phyloP scores from a whole-genome alignment of 208 protist species.

The Leishmania tarentolae region DNA sequence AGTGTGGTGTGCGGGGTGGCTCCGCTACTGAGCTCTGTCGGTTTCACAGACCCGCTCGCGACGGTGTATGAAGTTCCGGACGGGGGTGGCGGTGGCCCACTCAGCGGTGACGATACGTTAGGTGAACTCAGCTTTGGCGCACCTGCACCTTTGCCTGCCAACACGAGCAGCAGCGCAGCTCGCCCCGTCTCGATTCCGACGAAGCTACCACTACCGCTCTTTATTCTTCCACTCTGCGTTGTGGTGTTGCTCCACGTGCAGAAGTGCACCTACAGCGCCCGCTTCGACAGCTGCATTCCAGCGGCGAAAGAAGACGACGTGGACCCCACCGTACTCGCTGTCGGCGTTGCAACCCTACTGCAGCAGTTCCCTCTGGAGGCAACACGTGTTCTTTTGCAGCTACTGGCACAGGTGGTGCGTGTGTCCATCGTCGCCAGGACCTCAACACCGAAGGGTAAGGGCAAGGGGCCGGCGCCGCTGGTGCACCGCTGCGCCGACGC shows the following conservation, averaged over 20 bases:
- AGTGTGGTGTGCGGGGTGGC: slow-evolving; percentile 18
- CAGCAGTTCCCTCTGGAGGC: slow-evolving; percentile 93
- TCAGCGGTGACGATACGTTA: not conserved
- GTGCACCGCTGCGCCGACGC: slow-evolving; percentile 16
- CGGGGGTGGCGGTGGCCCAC: not conserved
- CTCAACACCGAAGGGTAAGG: not conserved
- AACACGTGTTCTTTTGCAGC: slow-evolving; percentile 75
- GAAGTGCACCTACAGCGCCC: slow-evolving; percentile 60
- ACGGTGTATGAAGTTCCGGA: slow-evolving; percentile 23
- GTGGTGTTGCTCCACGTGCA: slow-evolving; percentile 68
- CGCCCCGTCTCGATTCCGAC: slow-evolving; percentile 32
- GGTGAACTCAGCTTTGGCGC: not conserved
- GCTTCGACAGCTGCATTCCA: slow-evolving; percentile 57
- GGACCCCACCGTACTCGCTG: slow-evolving; percentile 87
- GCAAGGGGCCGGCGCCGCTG: slow-evolving; percentile 17
- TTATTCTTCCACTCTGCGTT: slow-evolving; percentile 83
- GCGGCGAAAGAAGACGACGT: slow-evolving; percentile 50
- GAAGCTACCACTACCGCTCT: slow-evolving; percentile 48
- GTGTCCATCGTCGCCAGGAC: not conserved
- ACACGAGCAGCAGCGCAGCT: not conserved
- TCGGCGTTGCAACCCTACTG: slow-evolving; percentile 90
- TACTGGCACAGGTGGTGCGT: slow-evolving; percentile 81
- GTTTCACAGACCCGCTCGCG: slow-evolving; percentile 16
- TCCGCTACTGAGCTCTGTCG: slow-evolving; percentile 20
- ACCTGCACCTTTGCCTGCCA: not conserved